Conservation (phyloP, 257 asterid species). For the Petunia axillaris region DNA sequence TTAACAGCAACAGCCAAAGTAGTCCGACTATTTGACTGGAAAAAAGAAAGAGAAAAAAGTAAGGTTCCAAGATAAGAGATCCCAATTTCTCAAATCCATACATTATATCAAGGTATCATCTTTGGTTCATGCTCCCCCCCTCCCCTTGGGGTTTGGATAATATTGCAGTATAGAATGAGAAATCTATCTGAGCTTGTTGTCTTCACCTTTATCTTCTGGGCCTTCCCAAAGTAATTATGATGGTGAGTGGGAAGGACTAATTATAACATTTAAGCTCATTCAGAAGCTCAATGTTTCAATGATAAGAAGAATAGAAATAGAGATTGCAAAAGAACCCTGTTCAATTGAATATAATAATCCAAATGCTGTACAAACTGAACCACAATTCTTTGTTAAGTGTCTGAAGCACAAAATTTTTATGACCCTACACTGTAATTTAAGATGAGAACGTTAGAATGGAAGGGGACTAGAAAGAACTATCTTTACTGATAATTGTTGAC, state of each 20-base stretch:
- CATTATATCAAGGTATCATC: neutral
- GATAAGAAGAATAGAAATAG: neutral
- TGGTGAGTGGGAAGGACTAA: constrained; percentile 14
- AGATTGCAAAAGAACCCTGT: neutral
- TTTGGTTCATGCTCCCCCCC: neutral
- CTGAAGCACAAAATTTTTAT: too few species aligned
- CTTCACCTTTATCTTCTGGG: neutral
- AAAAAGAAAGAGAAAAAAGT: neutral
- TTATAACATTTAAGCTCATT: neutral
- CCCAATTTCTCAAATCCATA: neutral
- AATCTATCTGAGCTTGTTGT: neutral
- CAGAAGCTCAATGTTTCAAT: neutral
- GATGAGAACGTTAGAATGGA: too few species aligned
- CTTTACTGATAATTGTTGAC: too few species aligned
- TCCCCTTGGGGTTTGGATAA: constrained; percentile 11
- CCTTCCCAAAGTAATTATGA: neutral
- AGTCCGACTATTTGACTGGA: constrained; percentile 63
- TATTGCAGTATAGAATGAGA: neutral
- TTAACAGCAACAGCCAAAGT: constrained; percentile 60
- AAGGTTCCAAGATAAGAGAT: neutral
- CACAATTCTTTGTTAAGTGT: too few species aligned
- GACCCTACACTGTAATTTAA: too few species aligned
- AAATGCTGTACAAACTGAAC: neutral
- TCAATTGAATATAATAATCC: neutral
- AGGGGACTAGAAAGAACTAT: too few species aligned